These are phyloP conservation scores for Verticillium nonalfalfae DNA, from an alignment of 2,329 filamentous ascomycete genomes.

Conservation along the genomic window DNA sequence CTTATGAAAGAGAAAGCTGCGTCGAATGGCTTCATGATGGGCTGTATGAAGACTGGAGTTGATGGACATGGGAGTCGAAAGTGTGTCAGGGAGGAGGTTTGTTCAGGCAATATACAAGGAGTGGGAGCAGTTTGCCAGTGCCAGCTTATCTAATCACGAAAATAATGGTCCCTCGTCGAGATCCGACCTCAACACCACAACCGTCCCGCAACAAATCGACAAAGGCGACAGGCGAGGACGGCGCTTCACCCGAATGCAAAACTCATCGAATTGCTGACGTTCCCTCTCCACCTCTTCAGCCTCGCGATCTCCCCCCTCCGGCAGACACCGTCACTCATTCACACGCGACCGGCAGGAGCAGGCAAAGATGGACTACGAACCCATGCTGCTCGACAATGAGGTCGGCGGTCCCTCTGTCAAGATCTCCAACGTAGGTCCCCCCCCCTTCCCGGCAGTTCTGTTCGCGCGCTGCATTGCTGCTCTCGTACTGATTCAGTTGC, in stretches of 20 bases:
- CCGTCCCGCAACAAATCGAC: not conserved
- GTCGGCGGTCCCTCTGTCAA: slow-evolving; percentile 51
- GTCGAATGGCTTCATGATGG: too few species aligned
- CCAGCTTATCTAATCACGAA: not conserved
- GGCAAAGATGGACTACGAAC: slow-evolving; percentile 49
- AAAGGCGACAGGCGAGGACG: not conserved
- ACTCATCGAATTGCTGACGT: not conserved
- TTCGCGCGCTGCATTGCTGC: not conserved
- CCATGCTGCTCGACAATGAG: slow-evolving; percentile 54
- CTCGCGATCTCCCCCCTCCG: not conserved
- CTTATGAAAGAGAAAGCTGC: too few species aligned
- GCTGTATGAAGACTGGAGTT: too few species aligned
- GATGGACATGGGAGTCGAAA: too few species aligned
- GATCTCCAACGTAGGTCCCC: slow-evolving; percentile 47
- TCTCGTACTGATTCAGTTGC: not conserved
- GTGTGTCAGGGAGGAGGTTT: too few species aligned
- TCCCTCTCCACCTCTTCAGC: not conserved
- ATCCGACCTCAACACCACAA: not conserved
- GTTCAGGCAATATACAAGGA: too few species aligned
- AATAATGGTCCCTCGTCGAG: not conserved
- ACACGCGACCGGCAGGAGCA: not conserved
- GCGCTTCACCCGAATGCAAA: not conserved
- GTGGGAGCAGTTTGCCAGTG: too few species aligned
- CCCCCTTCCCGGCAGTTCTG: not conserved
- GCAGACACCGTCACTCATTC: not conserved